These are phyloP conservation scores for Pholiota adiposa DNA, from an alignment of 1,284 basidiomycete species.

Conservation along the genomic window DNA sequence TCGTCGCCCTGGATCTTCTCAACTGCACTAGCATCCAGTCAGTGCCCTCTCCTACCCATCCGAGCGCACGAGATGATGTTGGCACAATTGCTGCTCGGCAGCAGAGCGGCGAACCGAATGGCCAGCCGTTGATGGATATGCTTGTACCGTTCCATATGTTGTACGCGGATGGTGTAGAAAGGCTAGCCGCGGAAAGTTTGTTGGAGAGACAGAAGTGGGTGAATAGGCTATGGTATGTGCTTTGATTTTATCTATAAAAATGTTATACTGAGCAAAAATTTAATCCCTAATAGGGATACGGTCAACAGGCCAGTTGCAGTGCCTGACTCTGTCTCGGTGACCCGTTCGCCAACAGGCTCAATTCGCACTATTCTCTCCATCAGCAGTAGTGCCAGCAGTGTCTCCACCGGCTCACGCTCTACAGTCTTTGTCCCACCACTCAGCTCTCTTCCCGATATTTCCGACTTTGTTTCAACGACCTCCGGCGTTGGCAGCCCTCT, in stretches of 20 bases:
- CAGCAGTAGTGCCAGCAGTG: conserved; percentile 41
- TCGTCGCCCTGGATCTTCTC: conserved; percentile 81
- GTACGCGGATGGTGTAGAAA: conserved; percentile 86
- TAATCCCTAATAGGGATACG: conserved; percentile 60
- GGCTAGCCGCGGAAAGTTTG: conserved; percentile 82
- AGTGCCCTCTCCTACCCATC: conserved; percentile 78
- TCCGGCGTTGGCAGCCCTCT: conserved; percentile 27
- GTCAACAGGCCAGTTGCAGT: conserved; percentile 45
- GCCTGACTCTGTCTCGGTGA: conserved; percentile 41
- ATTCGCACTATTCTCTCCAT: conserved; percentile 71
- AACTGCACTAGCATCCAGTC: conserved; percentile 85
- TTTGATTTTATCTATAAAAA: conserved; percentile 8
- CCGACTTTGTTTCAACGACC: conserved; percentile 47
- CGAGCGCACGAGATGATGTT: conserved; percentile 78
- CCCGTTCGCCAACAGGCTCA: conserved; percentile 72
- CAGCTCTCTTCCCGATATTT: conserved; percentile 66
- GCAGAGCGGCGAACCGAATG: conserved; percentile 51
- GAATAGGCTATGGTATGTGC: conserved; percentile 77
- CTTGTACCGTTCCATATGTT: conserved; percentile 88
- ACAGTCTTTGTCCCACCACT: conserved; percentile 76
- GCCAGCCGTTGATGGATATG: conserved; percentile 63
- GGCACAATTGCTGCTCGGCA: conserved; percentile 78
- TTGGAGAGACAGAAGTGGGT: conserved; percentile 88
- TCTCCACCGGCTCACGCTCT: conserved; percentile 57
- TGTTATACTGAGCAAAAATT: conserved; percentile 7